A percentile compares a stretch with the other conserved stretches of the same genome.
Evolutionary conservation across 129 eudicot species (phyloP).

Genomic region (Silybum marianum): DNA sequence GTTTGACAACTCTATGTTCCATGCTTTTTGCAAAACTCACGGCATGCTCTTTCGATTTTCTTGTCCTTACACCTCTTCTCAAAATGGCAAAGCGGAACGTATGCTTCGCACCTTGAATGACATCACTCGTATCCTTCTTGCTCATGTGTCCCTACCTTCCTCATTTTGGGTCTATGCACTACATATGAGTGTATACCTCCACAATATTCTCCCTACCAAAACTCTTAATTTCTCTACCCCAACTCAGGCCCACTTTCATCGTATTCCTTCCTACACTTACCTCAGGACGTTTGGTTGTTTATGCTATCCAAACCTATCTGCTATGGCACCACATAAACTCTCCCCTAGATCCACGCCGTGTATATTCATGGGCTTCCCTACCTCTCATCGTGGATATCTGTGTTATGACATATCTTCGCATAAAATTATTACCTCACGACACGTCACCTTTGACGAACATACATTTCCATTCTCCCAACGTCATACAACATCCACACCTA

Average conservation of each 20-base stretch:
- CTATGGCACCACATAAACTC: background rate
- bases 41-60: background rate
- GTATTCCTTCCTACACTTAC: background rate
- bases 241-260: background rate
- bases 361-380: background rate
- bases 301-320: too few species aligned
- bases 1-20: background rate
- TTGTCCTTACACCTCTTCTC: background rate
- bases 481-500: background rate
- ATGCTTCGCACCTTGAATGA: too few species aligned
- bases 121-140: too few species aligned
- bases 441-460: background rate
- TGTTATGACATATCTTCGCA: background rate
- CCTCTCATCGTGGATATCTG: background rate
- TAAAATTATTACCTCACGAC: background rate
- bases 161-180: background rate
- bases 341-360: background rate
- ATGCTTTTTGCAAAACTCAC: background rate
- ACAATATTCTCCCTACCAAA: background rate
- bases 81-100: too few species aligned
- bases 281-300: background rate
- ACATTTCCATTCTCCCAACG: background rate
- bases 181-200: background rate
- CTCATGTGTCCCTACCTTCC: too few species aligned
- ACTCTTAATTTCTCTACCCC: background rate